Conservation (phyloP, 1,139 yeast species). For the Magnusiomyces magnusii region DNA sequence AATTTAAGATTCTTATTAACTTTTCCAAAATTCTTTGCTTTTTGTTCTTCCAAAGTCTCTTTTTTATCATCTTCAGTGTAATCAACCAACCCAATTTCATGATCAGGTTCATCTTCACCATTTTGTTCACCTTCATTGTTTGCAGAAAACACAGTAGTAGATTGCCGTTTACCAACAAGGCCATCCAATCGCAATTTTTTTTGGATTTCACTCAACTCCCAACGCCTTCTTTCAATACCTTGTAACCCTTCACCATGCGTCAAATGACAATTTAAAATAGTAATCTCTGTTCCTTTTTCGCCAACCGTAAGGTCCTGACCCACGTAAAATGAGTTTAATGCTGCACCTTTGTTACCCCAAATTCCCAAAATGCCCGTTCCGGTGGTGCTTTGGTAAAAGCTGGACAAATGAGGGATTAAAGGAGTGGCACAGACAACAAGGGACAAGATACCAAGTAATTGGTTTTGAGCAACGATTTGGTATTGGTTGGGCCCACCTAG, state of each 20-base stretch:
- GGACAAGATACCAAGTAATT: slow-evolving; percentile 44
- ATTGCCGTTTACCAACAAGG: slow-evolving; percentile 17
- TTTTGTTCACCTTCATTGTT: slow-evolving; percentile 11
- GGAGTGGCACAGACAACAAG: slow-evolving; percentile 35
- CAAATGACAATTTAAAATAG: slow-evolving; percentile 57
- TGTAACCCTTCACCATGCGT: slow-evolving; percentile 59
- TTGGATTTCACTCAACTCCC: slow-evolving; percentile 39
- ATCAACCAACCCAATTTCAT: background rate
- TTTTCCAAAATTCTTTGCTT: slow-evolving; percentile 3
- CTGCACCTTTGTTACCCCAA: slow-evolving; percentile 60
- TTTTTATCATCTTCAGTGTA: background rate
- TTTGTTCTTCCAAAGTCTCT: slow-evolving; percentile 2
- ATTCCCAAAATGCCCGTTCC: slow-evolving; percentile 49
- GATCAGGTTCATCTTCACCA: slow-evolving; percentile 12
- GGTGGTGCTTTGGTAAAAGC: slow-evolving; percentile 37
- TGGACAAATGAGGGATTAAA: slow-evolving; percentile 35
- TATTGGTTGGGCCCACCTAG: slow-evolving; percentile 25
- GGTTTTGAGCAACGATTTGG: slow-evolving; percentile 36
- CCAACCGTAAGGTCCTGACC: slow-evolving; percentile 28
- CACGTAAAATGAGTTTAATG: slow-evolving; percentile 33
- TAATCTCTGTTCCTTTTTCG: slow-evolving; percentile 40
- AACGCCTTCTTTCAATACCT: slow-evolving; percentile 36
- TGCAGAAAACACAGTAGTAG: slow-evolving; percentile 12
- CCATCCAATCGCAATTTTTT: slow-evolving; percentile 26
- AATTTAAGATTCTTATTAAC: background rate